These are phyloP conservation scores for Fraxinus baroniana DNA, from an alignment of 305 asterid species.

Conservation along the genomic window DNA sequence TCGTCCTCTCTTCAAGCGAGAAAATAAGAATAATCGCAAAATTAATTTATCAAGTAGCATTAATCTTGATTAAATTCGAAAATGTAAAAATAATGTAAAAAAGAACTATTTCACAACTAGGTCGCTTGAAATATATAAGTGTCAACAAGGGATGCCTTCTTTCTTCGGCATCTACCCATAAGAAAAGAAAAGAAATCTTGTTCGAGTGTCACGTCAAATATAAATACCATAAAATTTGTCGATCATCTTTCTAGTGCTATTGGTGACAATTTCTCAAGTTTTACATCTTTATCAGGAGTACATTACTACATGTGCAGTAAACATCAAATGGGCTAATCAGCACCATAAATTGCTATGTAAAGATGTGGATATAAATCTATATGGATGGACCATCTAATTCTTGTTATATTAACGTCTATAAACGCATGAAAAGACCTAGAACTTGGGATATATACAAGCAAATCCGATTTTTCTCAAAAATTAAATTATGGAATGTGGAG, in stretches of 20 bases:
- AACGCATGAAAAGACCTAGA: constrained; percentile 28
- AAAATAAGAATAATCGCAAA: too few species aligned
- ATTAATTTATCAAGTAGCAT: too few species aligned
- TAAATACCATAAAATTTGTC: not conserved
- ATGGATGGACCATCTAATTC: constrained; percentile 21
- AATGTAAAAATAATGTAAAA: too few species aligned
- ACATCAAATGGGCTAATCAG: constrained; percentile 20
- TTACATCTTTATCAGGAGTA: constrained; percentile 10
- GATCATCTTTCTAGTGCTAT: not conserved
- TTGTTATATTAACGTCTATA: constrained; percentile 9
- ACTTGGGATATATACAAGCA: not conserved
- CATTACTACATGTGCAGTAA: constrained; percentile 8
- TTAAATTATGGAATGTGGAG: not conserved
- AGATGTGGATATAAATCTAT: constrained; percentile 17
- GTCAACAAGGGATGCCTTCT: not conserved
- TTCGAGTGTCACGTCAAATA: not conserved
- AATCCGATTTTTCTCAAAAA: not conserved
- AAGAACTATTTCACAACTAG: not conserved
- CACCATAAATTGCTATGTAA: not conserved
- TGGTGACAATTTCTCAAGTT: not conserved
- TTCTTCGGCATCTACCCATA: not conserved
- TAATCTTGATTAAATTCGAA: not conserved
- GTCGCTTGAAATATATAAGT: too few species aligned
- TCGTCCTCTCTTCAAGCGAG: too few species aligned
- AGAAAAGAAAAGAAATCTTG: too few species aligned